Conservation (phyloP, 2,329 filamentous ascomycete genomes). For the Aspergillus sp. region DNA sequence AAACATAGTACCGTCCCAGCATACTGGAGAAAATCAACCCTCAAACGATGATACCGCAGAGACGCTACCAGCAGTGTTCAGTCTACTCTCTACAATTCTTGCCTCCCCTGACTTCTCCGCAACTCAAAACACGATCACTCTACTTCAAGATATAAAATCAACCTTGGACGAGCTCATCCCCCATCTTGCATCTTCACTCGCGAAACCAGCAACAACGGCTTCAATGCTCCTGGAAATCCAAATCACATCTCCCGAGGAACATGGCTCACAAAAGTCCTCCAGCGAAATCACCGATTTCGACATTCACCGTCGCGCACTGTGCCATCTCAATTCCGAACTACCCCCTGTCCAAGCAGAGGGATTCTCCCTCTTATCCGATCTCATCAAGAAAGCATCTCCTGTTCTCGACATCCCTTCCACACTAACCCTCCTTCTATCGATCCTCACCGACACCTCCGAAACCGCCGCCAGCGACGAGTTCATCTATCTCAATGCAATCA, state of each 20-base stretch:
- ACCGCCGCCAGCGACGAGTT: slow-evolving; percentile 38
- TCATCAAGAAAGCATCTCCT: slow-evolving; percentile 41
- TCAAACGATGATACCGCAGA: slow-evolving; percentile 29
- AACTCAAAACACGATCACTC: slow-evolving; percentile 26
- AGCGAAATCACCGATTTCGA: slow-evolving; percentile 36
- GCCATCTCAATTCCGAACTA: slow-evolving; percentile 38
- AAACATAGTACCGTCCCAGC: slow-evolving; percentile 28
- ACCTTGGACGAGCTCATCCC: slow-evolving; percentile 35
- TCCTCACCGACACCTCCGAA: slow-evolving; percentile 34
- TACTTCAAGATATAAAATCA: slow-evolving; percentile 33
- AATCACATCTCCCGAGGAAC: slow-evolving; percentile 26
- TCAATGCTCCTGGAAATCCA: slow-evolving; percentile 44
- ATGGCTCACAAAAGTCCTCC: slow-evolving; percentile 17
- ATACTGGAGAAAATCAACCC: slow-evolving; percentile 11
- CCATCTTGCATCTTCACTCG: slow-evolving; percentile 28
- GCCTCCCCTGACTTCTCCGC: slow-evolving; percentile 39
- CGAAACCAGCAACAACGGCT: slow-evolving; percentile 38
- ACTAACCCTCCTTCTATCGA: slow-evolving; percentile 37
- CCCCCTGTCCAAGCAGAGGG: slow-evolving; percentile 45
- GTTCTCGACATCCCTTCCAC: slow-evolving; percentile 44
- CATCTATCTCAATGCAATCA: slow-evolving; percentile 44
- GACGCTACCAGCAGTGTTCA: slow-evolving; percentile 40
- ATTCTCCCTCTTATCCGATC: slow-evolving; percentile 37
- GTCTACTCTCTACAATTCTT: slow-evolving; percentile 41
- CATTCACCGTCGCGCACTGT: slow-evolving; percentile 40